Percentiles rank a stretch among this genome's conserved stretches.
Evolutionary conservation across 345 rosid species (phyloP).

Genomic region (Turnera subulata): DNA sequence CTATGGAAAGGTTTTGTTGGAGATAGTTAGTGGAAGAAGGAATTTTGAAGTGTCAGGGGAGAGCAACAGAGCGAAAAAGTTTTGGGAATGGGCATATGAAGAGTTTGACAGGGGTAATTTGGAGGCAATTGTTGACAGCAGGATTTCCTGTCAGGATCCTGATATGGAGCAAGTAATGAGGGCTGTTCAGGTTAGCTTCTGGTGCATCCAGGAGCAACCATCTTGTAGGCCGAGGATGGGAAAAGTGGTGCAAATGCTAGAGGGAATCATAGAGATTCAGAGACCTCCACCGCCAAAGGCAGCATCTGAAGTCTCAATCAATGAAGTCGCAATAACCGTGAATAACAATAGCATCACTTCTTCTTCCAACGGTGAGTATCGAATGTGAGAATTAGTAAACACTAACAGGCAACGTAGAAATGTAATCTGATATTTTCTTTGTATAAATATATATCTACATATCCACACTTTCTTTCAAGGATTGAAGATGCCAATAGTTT

Average conservation of each 20-base stretch:
- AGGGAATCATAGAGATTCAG: conserved; percentile 37
- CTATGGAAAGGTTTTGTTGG: conserved; percentile 15
- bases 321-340: too few relatives aligned
- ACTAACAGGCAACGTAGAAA: too few relatives aligned
- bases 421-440: too few relatives aligned
- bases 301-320: too few relatives aligned
- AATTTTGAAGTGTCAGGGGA: conserved; percentile 14
- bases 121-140: conserved; percentile 6
- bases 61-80: conserved; percentile 29
- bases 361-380: too few relatives aligned
- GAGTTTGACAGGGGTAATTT: conserved; percentile 16
- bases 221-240: conserved; percentile 17
- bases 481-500: too few relatives aligned
- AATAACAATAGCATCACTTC: too few relatives aligned
- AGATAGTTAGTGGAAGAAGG: conserved; percentile 17
- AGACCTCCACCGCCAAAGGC: conserved; percentile 48
- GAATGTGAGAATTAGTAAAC: too few relatives aligned
- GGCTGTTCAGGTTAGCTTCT: conserved; percentile 10
- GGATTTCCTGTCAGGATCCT: background rate
- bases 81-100: conserved; percentile 27
- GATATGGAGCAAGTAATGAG: conserved; percentile 11
- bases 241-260: conserved; percentile 19
- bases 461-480: too few relatives aligned
- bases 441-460: too few relatives aligned
- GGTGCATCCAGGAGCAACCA: conserved; percentile 20